Evolutionary conservation across 2,329 filamentous ascomycete genomes (phyloP).

Genomic region (Aphanocladium album): DNA sequence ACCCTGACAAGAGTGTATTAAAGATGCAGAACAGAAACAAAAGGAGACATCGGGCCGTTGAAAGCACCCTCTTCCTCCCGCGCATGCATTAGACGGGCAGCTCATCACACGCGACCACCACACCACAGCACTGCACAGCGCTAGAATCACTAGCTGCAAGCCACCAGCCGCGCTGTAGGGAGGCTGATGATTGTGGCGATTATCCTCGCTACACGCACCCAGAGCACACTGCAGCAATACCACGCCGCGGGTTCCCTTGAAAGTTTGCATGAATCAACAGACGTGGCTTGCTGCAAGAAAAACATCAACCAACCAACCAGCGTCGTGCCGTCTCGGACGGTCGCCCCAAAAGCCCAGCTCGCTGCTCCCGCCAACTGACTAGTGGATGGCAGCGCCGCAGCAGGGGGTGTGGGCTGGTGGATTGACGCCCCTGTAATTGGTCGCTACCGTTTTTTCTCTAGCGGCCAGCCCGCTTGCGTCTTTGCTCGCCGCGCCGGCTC

Average conservation of each 20-base stretch:
- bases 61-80: not conserved
- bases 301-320: not conserved
- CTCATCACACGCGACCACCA: not conserved
- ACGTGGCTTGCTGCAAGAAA: not conserved
- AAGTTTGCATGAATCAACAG: not conserved
- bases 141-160: not conserved
- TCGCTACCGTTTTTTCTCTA: not conserved
- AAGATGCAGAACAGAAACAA: not conserved
- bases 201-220: too few relatives aligned
- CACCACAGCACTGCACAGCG: not conserved
- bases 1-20: too few relatives aligned
- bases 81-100: not conserved
- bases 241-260: too few relatives aligned
- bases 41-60: not conserved
- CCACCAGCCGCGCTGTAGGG: slow-evolving; percentile 1
- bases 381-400: not conserved
- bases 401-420: not conserved
- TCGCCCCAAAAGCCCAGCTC: slow-evolving; percentile 5
- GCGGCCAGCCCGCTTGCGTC: not conserved
- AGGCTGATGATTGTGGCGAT: too few relatives aligned
- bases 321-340: slow-evolving; percentile 7
- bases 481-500: too few relatives aligned
- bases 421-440: not conserved
- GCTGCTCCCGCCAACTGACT: not conserved
- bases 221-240: too few relatives aligned